Conservation (phyloP, 164 flowering plant genomes). For the Stephania cephalantha region DNA sequence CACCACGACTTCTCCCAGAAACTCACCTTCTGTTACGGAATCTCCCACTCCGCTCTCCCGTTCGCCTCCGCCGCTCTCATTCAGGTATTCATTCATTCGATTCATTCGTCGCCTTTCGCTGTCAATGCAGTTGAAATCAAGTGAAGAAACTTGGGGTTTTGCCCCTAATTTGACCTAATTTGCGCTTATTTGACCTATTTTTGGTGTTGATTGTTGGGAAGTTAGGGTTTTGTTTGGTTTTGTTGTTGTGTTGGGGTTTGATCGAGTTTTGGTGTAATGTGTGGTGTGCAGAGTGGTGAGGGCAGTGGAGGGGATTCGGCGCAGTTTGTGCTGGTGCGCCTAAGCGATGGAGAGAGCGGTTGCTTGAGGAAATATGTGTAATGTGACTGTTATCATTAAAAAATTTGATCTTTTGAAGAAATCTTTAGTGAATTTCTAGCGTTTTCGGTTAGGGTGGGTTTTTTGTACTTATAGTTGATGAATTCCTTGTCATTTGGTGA, state of each 20-base stretch:
- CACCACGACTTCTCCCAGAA: slow-evolving; percentile 57
- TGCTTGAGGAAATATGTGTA: slow-evolving; percentile 67
- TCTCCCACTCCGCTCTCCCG: slow-evolving; percentile 70
- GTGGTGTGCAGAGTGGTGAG: slow-evolving; percentile 28
- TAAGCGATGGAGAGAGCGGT: slow-evolving; percentile 26
- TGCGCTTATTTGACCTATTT: too few species aligned
- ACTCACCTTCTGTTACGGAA: slow-evolving; percentile 47
- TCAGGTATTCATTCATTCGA: slow-evolving; percentile 31
- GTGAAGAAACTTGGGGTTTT: neutral
- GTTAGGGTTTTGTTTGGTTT: too few species aligned
- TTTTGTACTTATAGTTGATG: neutral
- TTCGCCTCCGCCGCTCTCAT: slow-evolving; percentile 63
- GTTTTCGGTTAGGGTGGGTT: neutral
- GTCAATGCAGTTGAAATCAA: neutral
- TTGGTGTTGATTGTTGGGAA: too few species aligned
- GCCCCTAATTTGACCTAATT: neutral
- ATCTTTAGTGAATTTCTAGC: neutral
- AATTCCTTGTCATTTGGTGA: neutral
- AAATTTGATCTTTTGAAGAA: neutral
- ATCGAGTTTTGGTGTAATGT: neutral
- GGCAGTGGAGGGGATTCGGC: slow-evolving; percentile 39
- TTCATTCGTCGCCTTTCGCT: neutral
- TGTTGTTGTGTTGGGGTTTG: neutral
- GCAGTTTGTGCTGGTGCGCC: slow-evolving; percentile 41
- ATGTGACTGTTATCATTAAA: slow-evolving; percentile 8